phyloP scores from a whole-genome alignment of 306 rosid genomes.

The peach (Prunus persica) region Prunus_persica_NCBIv2 NC_034014.1:23458001-23458500 shows the following conservation, averaged over 20 bases:
- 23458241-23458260: neutral
- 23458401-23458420: neutral
- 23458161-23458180: neutral
- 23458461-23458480: neutral
- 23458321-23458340: neutral
- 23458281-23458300: neutral
- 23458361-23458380: neutral
- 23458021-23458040: neutral
- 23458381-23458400: neutral
- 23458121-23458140: neutral
- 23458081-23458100: neutral
- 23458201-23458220: neutral
- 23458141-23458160: neutral
- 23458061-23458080: neutral
- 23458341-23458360: neutral
- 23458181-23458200: too few relatives aligned
- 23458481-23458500: neutral
- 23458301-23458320: neutral
- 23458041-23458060: neutral
- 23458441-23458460: neutral
- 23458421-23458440: neutral
- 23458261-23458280: neutral
- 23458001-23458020: neutral
- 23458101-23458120: too few relatives aligned
- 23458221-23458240: neutral